Conservation (phyloP, 2,329 filamentous ascomycete genomes). For the Phaeomoniella chlamydospora region DNA sequence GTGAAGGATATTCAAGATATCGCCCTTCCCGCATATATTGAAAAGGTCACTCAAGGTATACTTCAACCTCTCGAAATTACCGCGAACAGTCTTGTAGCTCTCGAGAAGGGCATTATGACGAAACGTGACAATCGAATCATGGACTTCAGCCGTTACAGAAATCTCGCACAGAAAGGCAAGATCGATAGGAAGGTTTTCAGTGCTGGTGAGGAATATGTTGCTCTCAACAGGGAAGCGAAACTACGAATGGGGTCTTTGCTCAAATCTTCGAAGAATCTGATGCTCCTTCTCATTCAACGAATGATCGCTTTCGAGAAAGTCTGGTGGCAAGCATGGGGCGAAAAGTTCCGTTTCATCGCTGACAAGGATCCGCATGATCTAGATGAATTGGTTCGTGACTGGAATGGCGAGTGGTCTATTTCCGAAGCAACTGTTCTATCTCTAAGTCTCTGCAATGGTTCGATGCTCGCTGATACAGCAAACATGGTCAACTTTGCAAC, state of each 20-base stretch:
- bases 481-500: constrained; percentile 48
- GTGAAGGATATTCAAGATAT: constrained; percentile 75
- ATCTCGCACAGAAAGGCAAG: constrained; percentile 64
- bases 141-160: constrained; percentile 72
- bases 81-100: constrained; percentile 8
- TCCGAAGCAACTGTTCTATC: constrained; percentile 57
- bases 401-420: constrained; percentile 64
- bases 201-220: constrained; percentile 75
- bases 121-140: constrained; percentile 87
- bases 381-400: constrained; percentile 60
- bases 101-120: constrained; percentile 51
- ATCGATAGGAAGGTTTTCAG: constrained; percentile 74
- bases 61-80: constrained; percentile 5
- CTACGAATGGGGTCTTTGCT: constrained; percentile 82
- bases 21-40: constrained; percentile 69
- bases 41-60: constrained; percentile 19
- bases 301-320: constrained; percentile 71
- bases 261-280: constrained; percentile 63
- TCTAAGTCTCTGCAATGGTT: constrained; percentile 66
- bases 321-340: constrained; percentile 46
- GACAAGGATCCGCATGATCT: constrained; percentile 54
- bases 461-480: constrained; percentile 42
- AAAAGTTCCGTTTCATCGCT: constrained; percentile 61
- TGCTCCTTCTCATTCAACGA: constrained; percentile 67
- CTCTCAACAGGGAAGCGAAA: constrained; percentile 84